Evolutionary conservation across 2,329 filamentous ascomycete genomes (phyloP), one percentile per base, ranked within the genome.

Genomic region (Neobulgaria alba): DNA sequence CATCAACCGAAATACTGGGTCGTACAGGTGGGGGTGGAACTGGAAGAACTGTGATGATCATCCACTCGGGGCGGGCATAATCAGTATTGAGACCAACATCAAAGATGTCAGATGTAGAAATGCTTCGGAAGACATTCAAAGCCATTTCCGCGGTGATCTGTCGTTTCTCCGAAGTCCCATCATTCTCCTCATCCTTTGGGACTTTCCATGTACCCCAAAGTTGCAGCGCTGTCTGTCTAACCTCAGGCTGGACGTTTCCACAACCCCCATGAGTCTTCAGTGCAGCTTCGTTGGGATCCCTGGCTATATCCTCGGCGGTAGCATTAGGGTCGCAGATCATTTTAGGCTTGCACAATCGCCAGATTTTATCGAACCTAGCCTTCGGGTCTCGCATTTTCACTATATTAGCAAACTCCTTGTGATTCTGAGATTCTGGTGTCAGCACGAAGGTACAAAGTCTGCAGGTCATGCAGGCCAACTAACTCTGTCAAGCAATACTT

Each of bases 41-140:
- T 4, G 92, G 89, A 34, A 99, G 73, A 36, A 96, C 89, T 0
- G 88, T 95, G 47, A 98, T 71, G 46, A 98, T 77, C 87, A 99
- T 94, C 92, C 92, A 98, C 61, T 98, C 92, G 1, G 92, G 92
- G 34, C 90, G 82, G 42, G 93, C 90, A 56, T 96, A 96, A 60
- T 96, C 87, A 42, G 83, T 82, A 65, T 90, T 98, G 56, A 98
- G 68, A 23, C 92, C 92, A 68, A 99, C 86, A 52, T 92, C 80
- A 41, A 75, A 71, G 47, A 95, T 77, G 46, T 95, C 90, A 14
- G 82, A 74, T 44, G 88, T 81, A 2, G 78, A 78, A 50, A 98
- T 92, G 52, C 82, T 82, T 53, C 84, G 82, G 64, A 99, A 85
- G 55, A 96, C 84, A 55, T 83, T 82, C 51, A 94, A 73, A 3